phyloP scores from a whole-genome alignment of 805 yeast species.

The Nakazawaea anatomiae region DNA sequence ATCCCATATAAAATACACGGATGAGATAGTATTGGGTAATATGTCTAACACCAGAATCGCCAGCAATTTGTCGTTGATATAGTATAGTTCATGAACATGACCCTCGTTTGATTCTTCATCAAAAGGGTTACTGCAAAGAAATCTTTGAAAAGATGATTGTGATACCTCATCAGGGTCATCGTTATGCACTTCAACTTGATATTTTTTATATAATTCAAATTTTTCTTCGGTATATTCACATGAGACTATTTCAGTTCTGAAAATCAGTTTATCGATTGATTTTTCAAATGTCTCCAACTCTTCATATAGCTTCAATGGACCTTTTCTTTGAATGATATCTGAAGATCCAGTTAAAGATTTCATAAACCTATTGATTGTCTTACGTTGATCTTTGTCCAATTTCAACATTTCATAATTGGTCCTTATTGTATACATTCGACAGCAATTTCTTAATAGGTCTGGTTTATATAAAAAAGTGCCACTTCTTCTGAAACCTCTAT shows the following conservation, averaged over 20 bases:
- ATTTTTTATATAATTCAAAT: conserved; percentile 54
- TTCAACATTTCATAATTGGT: conserved; percentile 42
- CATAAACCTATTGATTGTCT: conserved; percentile 56
- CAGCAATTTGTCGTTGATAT: conserved; percentile 51
- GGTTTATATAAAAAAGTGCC: conserved; percentile 55
- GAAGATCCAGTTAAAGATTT: conserved; percentile 26
- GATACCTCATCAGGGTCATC: conserved; percentile 37
- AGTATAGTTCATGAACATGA: conserved; percentile 77
- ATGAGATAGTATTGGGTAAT: conserved; percentile 69
- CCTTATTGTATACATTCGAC: conserved; percentile 74
- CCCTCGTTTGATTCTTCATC: conserved; percentile 31
- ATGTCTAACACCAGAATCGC: conserved; percentile 78
- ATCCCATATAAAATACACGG: conserved; percentile 86
- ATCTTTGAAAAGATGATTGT: conserved; percentile 46
- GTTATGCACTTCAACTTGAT: conserved; percentile 66
- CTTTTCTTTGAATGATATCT: conserved; percentile 7
- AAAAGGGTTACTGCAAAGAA: conserved; percentile 70
- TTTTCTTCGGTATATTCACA: conserved; percentile 52
- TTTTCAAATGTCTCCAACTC: conserved; percentile 14
- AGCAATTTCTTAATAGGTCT: conserved; percentile 68
- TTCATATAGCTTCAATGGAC: conserved; percentile 14
- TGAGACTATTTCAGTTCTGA: conserved; percentile 44
- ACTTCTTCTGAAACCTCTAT: conserved; percentile 74
- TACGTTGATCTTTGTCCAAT: conserved; percentile 61
- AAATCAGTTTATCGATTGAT: conserved; percentile 10